A percentile compares a stretch with the other conserved stretches of the same genome.
Evolutionary conservation across 805 yeast species (phyloP).

Genomic region (Henningerozyma blattae): DNA sequence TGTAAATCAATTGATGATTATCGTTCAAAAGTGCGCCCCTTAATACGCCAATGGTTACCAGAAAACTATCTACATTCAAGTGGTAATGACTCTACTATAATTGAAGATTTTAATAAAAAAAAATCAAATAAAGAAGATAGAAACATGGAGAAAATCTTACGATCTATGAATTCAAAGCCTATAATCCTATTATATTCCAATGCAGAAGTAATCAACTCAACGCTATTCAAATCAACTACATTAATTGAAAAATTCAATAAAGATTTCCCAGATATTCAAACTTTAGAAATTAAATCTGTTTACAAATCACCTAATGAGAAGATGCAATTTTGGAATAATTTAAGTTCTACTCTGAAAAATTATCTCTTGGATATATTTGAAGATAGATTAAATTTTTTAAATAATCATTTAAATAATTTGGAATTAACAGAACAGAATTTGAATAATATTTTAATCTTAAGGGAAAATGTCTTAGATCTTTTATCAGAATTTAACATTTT

Average conservation of each 20-base stretch:
- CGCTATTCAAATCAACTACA: conserved; percentile 21
- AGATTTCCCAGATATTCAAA: conserved; percentile 20
- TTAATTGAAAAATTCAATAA: conserved; percentile 21
- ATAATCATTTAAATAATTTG: conserved; percentile 2
- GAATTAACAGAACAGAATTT: conserved; percentile 1
- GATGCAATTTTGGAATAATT: conserved; percentile 20
- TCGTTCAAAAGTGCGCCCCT: conserved; percentile 67
- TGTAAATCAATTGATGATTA: conserved; percentile 63
- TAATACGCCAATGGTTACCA: conserved; percentile 69
- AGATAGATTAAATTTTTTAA: conserved; percentile 10
- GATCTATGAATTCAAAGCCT: conserved; percentile 6
- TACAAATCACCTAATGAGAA: conserved; percentile 22
- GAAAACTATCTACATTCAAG: conserved; percentile 1
- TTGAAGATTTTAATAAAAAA: conserved; percentile 2
- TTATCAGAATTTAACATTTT: conserved; percentile 17
- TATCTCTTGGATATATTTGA: conserved; percentile 18
- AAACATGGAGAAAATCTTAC: not conserved
- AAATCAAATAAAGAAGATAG: not conserved
- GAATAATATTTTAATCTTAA: conserved; percentile 7
- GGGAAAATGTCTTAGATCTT: conserved; percentile 17
- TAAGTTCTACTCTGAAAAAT: conserved; percentile 13
- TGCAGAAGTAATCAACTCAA: conserved; percentile 20
- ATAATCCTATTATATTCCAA: conserved; percentile 21
- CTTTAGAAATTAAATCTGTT: conserved; percentile 22
- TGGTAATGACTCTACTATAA: not conserved